A percentile compares a stretch with the other conserved stretches of the same genome.
These are phyloP conservation scores for Magnaporthiopsis rhizophila DNA, from an alignment of 2,329 filamentous ascomycete genomes.

Conservation along the genomic window DNA sequence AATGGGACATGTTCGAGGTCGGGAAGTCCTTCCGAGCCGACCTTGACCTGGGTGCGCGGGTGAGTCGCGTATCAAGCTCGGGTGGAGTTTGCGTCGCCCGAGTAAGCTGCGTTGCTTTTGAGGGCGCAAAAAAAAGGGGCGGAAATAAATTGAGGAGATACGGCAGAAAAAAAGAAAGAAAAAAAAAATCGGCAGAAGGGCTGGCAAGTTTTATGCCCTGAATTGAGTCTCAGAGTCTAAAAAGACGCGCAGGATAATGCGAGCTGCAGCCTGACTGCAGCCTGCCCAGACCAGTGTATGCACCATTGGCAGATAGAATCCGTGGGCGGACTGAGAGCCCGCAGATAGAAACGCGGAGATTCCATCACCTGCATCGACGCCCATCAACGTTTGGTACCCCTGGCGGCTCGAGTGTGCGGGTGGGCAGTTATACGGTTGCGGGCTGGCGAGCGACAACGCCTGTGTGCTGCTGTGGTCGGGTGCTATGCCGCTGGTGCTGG, in stretches of 20 bases:
- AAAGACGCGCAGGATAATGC: not conserved
- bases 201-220: not conserved
- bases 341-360: not conserved
- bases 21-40: not conserved
- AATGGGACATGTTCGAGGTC: not conserved
- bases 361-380: not conserved
- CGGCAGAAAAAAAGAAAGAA: not conserved
- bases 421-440: not conserved
- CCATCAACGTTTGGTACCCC: not conserved
- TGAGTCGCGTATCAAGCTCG: not conserved
- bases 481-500: not conserved
- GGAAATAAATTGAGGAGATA: not conserved
- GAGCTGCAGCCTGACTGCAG: no score
- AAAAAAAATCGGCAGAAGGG: not conserved
- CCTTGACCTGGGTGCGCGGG: not conserved
- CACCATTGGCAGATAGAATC: not conserved
- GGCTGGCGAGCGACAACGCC: not conserved
- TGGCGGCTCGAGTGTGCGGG: not conserved
- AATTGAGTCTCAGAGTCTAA: not conserved
- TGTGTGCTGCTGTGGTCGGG: no score
- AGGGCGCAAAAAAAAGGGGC: not conserved
- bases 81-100: not conserved
- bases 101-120: not conserved
- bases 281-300: no score
- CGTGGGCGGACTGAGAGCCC: not conserved